Evolutionary conservation across 2,329 filamentous ascomycete species (phyloP).

Genomic region (Pseudogymnoascus sp.): DNA sequence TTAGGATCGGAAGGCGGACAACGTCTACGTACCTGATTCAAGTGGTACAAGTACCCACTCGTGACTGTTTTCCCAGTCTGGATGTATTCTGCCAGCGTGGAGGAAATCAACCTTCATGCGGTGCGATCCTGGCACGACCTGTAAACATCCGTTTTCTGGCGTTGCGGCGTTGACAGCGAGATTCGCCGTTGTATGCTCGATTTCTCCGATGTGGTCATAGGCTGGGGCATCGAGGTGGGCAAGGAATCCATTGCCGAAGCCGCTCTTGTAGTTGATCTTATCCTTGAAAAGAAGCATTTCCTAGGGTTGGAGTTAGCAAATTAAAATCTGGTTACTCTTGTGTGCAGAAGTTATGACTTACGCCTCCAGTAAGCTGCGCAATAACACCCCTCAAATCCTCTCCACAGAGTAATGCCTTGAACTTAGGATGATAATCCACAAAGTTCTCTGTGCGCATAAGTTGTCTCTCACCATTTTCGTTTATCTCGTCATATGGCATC

Average conservation of each 20-base stretch:
- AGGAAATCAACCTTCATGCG: slow-evolving; percentile 23
- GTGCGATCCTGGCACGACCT: slow-evolving; percentile 26
- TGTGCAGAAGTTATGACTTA: slow-evolving; percentile 12
- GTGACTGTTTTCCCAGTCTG: slow-evolving; percentile 23
- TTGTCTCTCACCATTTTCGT: slow-evolving; percentile 24
- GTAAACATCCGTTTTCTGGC: slow-evolving; percentile 26
- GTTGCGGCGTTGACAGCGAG: slow-evolving; percentile 26
- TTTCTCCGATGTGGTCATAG: slow-evolving; percentile 27
- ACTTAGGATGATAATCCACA: slow-evolving; percentile 24
- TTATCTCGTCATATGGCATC: slow-evolving; percentile 28
- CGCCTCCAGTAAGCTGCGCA: slow-evolving; percentile 22
- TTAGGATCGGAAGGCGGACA: background rate
- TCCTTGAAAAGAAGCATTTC: slow-evolving; percentile 29
- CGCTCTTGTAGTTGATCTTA: slow-evolving; percentile 29
- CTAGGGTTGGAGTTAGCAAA: slow-evolving; percentile 12
- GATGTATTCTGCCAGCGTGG: slow-evolving; percentile 23
- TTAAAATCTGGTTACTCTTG: background rate
- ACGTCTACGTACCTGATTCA: slow-evolving; percentile 11
- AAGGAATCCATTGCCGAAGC: slow-evolving; percentile 26
- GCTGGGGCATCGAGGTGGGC: slow-evolving; percentile 27
- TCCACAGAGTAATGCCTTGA: slow-evolving; percentile 24
- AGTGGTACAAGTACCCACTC: slow-evolving; percentile 24
- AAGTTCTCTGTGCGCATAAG: slow-evolving; percentile 28
- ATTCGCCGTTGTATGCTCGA: slow-evolving; percentile 27
- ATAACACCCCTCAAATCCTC: slow-evolving; percentile 21